phyloP scores from a whole-genome alignment of 116 monocot species.

The Trichopus zeylanicus region DNA sequence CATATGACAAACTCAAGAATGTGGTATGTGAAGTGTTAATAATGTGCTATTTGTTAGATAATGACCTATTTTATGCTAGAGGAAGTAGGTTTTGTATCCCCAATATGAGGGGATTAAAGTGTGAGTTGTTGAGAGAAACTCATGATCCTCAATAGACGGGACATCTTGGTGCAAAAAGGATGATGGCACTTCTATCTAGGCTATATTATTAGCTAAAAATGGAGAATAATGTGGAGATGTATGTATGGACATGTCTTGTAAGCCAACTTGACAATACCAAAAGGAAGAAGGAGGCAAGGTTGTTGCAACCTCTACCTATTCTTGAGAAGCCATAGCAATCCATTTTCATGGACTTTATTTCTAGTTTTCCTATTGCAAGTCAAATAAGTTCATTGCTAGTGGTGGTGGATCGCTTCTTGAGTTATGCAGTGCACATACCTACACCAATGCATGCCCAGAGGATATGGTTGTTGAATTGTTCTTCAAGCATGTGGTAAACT shows the following conservation, averaged over 20 bases:
- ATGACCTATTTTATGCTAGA: too few relatives aligned
- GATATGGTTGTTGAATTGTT: background rate
- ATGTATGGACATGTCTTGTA: background rate
- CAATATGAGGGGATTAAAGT: background rate
- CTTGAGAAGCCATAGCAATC: too few relatives aligned
- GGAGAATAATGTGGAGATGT: background rate
- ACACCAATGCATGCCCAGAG: background rate
- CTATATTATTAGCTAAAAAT: background rate
- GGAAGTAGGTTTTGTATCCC: too few relatives aligned
- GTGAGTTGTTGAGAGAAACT: background rate
- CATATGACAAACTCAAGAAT: too few relatives aligned
- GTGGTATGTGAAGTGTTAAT: too few relatives aligned
- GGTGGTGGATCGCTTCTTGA: conserved; percentile 6
- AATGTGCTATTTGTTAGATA: too few relatives aligned
- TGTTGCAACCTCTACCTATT: background rate
- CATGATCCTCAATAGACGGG: background rate
- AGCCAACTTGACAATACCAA: background rate
- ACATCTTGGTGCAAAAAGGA: background rate
- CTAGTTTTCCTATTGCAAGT: background rate
- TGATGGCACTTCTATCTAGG: background rate
- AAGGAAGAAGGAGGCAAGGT: too few relatives aligned
- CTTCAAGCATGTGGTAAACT: conserved; percentile 5
- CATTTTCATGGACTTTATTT: too few relatives aligned
- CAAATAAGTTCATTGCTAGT: background rate
- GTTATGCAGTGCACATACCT: background rate